Base-by-base conservation (phyloP, 1,139 yeast genomes). In the Geotrichum citri-aurantii region DNA sequence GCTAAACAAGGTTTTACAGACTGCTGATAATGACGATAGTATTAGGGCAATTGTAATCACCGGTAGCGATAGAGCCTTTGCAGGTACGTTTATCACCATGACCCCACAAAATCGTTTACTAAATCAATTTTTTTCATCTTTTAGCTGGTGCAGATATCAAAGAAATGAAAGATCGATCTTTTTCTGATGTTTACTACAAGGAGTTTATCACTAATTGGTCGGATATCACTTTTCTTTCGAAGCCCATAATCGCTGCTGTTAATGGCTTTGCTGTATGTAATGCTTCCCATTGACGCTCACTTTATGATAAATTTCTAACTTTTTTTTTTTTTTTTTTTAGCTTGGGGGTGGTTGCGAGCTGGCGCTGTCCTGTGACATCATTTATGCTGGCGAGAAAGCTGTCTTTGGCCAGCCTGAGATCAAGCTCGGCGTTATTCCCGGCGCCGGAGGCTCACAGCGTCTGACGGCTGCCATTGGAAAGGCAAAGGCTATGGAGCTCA, bases 311-410 rank as follows among this genome's bases (percentile, higher is more conserved):
- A 8, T 52, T 44, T 52, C 23, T 47, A 27, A 33, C 21, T 33
- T 40, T 37, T 24, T 33, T 19, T 19, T 4, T 26, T 48, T 17
- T 23, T 17, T 21, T 33, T 37, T 6, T 50, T 21, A 57, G 59
- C 73, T 80, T 14, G 83, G 83, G 31, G 83, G 83, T 44, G 83
- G 83, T 14, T 79, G 81, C 62, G 83, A 80, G 65, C 65, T 80
- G 54, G 83, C 83, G 24, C 78, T 80, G 82, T 72, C 74, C 73
- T 75, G 79, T 46, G 83, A 80, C 64, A 76, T 80, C 60, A 70
- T 80, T 56, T 79, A 80, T 60, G 81, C 81, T 27, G 79, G 82
- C 26, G 76, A 75, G 46, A 71, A 71, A 61, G 81, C 83, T 14
- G 70, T 69, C 29, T 79, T 80, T 64, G 83, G 83, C 19, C 82